Base-by-base conservation (phyloP, 805 yeast genomes). In the Pachysolen tannophilus region DNA sequence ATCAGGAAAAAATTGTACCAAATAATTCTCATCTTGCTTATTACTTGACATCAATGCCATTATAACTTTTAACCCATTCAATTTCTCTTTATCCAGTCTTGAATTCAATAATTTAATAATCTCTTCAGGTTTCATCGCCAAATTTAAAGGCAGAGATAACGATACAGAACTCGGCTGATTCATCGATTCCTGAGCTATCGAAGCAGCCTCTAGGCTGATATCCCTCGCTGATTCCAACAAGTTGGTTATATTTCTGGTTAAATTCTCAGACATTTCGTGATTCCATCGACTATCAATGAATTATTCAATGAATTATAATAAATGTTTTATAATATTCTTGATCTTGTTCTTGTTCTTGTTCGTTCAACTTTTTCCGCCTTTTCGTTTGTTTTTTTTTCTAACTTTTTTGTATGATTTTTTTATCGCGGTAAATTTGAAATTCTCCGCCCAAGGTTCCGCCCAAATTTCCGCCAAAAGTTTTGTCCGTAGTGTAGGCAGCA, bases 151-250 rank as follows among this genome's bases (percentile, higher is more conserved):
- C 61, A 3, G 84, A 75, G 5, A 82, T 70, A 39, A 80, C 88
- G 15, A 78, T 71, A 18, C 77, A 58, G 41, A 76, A 63, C 6
- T 80, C 11, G 32, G 37, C 23, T 29, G 34, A 26, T 37, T 37
- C 20, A 34, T n/a, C 16, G 85, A 71, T n/a, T n/a, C n/a, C n/a
- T n/a, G n/a, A 0, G 94, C 92, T 8, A 83, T 75, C 1, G 78
- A 81, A 2, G 94, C 92, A 1, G 94, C 94, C 45, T 82, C 92
- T 33, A 82, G 64, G 3, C 94, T 82, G 46, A 84, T 56, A 43
- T 78, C 87, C 43, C 76, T 71, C 1, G 94, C 94, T 18, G 86
- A 75, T 58, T 83, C 94, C 36, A 86, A 63, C 58, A 84, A 75
- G 11, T 83, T 75, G 16, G 87, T 69, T 46, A 84, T 61, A 35